Base-by-base conservation (phyloP, 2,329 filamentous ascomycete species). In the Thelonectria rubi region DNA sequence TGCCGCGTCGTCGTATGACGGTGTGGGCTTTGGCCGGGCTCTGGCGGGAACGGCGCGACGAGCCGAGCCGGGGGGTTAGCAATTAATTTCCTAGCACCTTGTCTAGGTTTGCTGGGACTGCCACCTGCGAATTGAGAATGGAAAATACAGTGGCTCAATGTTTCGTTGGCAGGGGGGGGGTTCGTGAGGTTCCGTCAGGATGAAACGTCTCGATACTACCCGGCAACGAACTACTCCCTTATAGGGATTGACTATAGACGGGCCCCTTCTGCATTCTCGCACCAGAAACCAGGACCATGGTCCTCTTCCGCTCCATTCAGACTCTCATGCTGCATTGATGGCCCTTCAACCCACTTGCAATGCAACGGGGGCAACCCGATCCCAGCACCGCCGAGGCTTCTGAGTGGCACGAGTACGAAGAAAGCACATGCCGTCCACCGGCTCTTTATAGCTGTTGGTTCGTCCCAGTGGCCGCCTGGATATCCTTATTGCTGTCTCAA, bases 1-100 rank as follows among this genome's bases (percentile, higher is more conserved):
- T 8, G 30, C 45, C 18, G 6, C 34, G 45, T 42, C 37, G 32
- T 53, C 57, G 49, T 60, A 39, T 17, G 15, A 60, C 50, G n/a
- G n/a, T 45, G 21, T 37, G 14, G 39, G 37, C 34, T 45, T 20
- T 34, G 7, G 34, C 15, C 10, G 14, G 45, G 11, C 34, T 34
- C 5, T 14, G 14, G 18, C 54, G 54, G 45, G 46, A 34, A 14
- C 43, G 24, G 34, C 10, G 17, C 45, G 46, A 34, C 14, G 37
- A 45, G 8, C 47, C 17, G 46, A 37, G 24, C 54, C 40, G 24
- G 43, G 45, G 45, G 46, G 34, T 2, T 15, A 34, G 34, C 11
- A 37, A 15, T 15, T 37, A 37, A 37, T 37, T 15, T 37, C 34
- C 34, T 43, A 17, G 3, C 40, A 20, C 40, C 40, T 12, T 17